A percentile compares a stretch with the other conserved stretches of the same genome.
Evolutionary conservation across 805 yeast species (phyloP).

Genomic region (Teunomyces pallodes): DNA sequence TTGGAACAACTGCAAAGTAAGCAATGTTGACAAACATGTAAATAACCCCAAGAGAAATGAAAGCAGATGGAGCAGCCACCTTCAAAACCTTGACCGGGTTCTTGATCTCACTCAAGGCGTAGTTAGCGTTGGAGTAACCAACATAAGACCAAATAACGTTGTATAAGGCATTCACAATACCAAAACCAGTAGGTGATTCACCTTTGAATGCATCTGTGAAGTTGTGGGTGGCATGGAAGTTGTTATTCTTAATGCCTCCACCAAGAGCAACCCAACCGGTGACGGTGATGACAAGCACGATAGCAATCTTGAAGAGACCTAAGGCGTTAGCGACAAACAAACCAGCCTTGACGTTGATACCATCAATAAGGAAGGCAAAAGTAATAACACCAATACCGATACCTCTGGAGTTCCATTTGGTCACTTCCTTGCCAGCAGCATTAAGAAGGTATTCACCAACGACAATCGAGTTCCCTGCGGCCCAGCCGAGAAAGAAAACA

Average conservation of each 20-base stretch:
- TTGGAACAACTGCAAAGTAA: constrained; percentile 78
- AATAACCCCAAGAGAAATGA: constrained; percentile 56
- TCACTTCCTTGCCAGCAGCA: constrained; percentile 67
- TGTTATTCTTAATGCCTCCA: constrained; percentile 56
- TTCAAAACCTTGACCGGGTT: constrained; percentile 69
- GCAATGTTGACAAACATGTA: constrained; percentile 78
- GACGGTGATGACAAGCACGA: constrained; percentile 64
- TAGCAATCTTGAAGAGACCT: constrained; percentile 72
- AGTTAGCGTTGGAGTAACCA: constrained; percentile 81
- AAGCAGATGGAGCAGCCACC: constrained; percentile 73
- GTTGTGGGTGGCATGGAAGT: constrained; percentile 53
- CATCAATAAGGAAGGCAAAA: constrained; percentile 64
- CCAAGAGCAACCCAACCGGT: constrained; percentile 85
- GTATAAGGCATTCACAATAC: constrained; percentile 72
- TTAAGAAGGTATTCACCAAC: constrained; percentile 74
- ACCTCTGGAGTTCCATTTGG: constrained; percentile 76
- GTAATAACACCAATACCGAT: constrained; percentile 74
- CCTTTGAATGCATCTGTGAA: constrained; percentile 59
- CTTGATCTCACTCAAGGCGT: constrained; percentile 76
- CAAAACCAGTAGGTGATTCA: constrained; percentile 55
- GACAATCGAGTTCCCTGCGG: constrained; percentile 78
- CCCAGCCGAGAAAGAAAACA: constrained; percentile 78
- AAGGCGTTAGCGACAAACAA: constrained; percentile 59
- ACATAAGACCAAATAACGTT: constrained; percentile 83
- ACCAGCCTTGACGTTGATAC: constrained; percentile 61